phyloP scores from a whole-genome alignment of 169 alveolate genomes.

The Amoebophrya sp. region DNA sequence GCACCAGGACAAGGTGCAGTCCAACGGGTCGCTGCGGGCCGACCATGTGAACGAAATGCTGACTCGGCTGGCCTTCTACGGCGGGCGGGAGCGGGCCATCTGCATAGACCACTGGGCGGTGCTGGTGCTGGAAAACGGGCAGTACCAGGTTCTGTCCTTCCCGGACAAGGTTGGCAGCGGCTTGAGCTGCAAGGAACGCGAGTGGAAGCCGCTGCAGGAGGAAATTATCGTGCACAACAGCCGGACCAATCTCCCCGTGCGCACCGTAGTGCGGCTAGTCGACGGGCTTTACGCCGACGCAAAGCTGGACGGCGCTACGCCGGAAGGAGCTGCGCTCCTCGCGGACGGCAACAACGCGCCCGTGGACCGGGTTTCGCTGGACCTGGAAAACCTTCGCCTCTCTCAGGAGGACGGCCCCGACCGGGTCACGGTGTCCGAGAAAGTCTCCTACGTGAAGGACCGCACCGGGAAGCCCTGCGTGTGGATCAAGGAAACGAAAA shows the following conservation, averaged over 20 bases:
- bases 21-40: not conserved
- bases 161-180: not conserved
- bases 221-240: not conserved
- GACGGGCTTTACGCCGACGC: not conserved
- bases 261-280: not conserved
- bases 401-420: not conserved
- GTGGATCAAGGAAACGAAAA: not conserved
- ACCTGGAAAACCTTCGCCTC: not conserved
- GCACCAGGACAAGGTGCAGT: not conserved
- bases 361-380: too few relatives aligned
- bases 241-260: not conserved
- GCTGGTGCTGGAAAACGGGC: not conserved
- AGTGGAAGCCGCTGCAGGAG: not conserved
- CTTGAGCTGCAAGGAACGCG: not conserved
- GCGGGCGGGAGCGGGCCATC: not conserved
- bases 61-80: not conserved
- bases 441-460: not conserved
- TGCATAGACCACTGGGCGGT: slow-evolving; percentile 21
- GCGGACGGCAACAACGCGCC: too few relatives aligned
- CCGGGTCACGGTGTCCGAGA: not conserved
- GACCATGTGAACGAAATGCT: not conserved
- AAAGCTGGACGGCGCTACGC: too few relatives aligned
- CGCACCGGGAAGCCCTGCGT: not conserved
- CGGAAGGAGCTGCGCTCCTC: too few relatives aligned
- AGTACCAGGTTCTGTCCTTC: not conserved